phyloP scores from a whole-genome alignment of 2,329 filamentous ascomycete species.

The Cercospora sp. region DNA sequence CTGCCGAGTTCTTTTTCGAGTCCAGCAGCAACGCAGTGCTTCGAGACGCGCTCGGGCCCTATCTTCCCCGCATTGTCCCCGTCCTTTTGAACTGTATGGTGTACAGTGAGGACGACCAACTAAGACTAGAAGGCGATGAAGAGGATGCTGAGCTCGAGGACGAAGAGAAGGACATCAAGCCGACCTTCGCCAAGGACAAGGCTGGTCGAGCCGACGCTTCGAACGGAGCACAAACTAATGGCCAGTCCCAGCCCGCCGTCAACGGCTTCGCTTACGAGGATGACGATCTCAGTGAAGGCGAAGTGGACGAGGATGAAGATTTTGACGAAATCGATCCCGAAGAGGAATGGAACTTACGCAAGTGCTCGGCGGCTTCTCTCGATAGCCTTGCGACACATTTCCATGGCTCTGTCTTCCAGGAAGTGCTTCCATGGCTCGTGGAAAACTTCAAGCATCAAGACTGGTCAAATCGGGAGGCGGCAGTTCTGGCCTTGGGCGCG shows the following conservation, averaged over 20 bases:
- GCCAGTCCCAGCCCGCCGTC: conserved; percentile 49
- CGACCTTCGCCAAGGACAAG: conserved; percentile 73
- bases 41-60: conserved; percentile 72
- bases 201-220: conserved; percentile 55
- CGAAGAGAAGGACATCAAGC: conserved; percentile 85
- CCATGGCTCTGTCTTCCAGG: conserved; percentile 80
- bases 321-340: conserved; percentile 73
- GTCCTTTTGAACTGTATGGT: conserved; percentile 93
- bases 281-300: conserved; percentile 81
- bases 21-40: conserved; percentile 84
- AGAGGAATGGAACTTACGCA: conserved; percentile 90
- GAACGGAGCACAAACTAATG: conserved; percentile 55
- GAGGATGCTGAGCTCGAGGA: conserved; percentile 83
- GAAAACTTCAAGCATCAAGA: conserved; percentile 83
- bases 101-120: conserved; percentile 90
- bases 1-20: conserved; percentile 95
- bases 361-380: conserved; percentile 92
- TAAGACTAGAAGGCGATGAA: conserved; percentile 72
- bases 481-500: conserved; percentile 88
- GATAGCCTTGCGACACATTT: conserved; percentile 94
- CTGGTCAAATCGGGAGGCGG: conserved; percentile 91
- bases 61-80: conserved; percentile 81
- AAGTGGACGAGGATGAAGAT: conserved; percentile 77
- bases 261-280: conserved; percentile 45
- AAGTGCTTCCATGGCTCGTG: conserved; percentile 88